Conservation (phyloP, 495 filamentous ascomycete genomes). For the Letharia columbiana region DNA sequence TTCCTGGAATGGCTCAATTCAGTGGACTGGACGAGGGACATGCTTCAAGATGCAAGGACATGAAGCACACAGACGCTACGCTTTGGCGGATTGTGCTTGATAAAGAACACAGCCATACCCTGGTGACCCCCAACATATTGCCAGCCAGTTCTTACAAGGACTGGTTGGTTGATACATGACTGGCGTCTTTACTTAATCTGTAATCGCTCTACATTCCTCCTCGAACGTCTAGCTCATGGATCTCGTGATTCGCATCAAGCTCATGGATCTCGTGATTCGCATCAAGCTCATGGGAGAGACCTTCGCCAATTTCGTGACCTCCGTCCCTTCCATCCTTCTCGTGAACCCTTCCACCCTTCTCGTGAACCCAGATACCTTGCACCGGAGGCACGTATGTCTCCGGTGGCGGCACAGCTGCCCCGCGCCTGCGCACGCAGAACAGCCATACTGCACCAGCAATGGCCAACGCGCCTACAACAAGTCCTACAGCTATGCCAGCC, state of each 20-base stretch:
- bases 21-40: slow-evolving; percentile 13
- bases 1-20: slow-evolving; percentile 12
- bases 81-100: background rate
- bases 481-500: background rate
- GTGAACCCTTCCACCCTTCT: background rate
- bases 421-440: too few species aligned
- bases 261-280: background rate
- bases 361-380: background rate
- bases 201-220: background rate
- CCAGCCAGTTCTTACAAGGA: background rate
- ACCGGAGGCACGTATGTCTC: too few species aligned
- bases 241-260: background rate
- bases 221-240: too few species aligned
- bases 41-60: slow-evolving; percentile 17
- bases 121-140: background rate
- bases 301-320: background rate
- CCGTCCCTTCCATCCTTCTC: background rate
- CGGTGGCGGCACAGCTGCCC: background rate
- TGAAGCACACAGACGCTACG: background rate
- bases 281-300: background rate
- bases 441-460: background rate
- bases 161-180: background rate
- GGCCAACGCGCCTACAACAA: background rate
- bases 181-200: too few species aligned
- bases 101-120: background rate